Evolutionary conservation across 768 basidiomycete genomes (phyloP).

Genomic region (Goffeauzyma gilvescens): DNA sequence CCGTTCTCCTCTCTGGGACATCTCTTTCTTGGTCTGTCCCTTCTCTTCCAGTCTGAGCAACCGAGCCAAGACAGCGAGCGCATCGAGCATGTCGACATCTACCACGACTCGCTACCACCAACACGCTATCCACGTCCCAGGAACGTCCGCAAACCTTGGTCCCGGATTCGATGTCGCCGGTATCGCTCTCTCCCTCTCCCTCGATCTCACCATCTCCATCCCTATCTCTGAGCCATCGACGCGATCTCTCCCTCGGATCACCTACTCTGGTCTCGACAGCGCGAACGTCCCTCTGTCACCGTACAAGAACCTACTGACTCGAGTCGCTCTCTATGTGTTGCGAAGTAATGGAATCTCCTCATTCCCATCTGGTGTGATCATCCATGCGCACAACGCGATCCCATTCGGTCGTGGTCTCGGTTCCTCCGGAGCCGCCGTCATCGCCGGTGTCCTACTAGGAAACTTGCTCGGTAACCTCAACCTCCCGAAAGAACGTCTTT

Average conservation of each 20-base stretch:
- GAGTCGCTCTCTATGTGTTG: constrained; percentile 93
- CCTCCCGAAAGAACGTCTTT: constrained; percentile 50
- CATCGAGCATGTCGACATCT: background rate
- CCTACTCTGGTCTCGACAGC: constrained; percentile 74
- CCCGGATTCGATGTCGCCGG: constrained; percentile 98
- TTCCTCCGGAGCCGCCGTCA: constrained; percentile 96
- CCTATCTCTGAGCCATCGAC: constrained; percentile 29
- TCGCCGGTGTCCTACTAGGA: constrained; percentile 83
- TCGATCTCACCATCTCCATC: constrained; percentile 51
- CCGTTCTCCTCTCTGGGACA: too few relatives aligned
- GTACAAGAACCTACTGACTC: constrained; percentile 91
- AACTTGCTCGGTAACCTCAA: constrained; percentile 58
- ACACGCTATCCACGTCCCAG: constrained; percentile 66
- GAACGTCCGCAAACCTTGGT: constrained; percentile 97
- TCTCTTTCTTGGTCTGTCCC: too few relatives aligned
- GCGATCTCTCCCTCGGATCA: constrained; percentile 43
- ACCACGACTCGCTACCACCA: constrained; percentile 9
- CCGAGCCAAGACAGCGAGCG: too few relatives aligned
- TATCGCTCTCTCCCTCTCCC: constrained; percentile 73
- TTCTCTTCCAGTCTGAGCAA: too few relatives aligned
- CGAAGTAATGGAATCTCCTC: constrained; percentile 57
- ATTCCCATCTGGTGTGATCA: constrained; percentile 57
- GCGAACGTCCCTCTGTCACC: constrained; percentile 78
- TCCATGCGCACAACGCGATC: constrained; percentile 70
- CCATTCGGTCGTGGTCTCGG: constrained; percentile 95